Conservation (phyloP, 352 stramenopile genomes). For the Achlya hypogyna region DNA sequence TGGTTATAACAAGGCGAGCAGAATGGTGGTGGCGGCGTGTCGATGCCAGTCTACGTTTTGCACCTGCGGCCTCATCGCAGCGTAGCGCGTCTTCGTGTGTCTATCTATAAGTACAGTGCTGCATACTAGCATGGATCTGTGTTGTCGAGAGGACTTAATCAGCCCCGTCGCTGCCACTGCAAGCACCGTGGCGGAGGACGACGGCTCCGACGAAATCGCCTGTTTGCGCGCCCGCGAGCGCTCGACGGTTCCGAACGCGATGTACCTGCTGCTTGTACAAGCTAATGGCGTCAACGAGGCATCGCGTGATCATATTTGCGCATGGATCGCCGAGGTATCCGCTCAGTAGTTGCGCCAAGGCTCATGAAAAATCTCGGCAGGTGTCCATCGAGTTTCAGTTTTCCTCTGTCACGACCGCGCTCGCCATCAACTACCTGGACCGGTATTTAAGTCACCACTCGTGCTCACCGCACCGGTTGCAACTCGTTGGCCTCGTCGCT, state of each 20-base stretch:
- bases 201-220: background rate
- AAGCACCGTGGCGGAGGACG: background rate
- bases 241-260: background rate
- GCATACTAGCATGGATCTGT: slow-evolving; percentile 6
- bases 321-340: slow-evolving; percentile 4
- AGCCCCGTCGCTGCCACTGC: background rate
- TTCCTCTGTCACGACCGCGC: slow-evolving; percentile 10
- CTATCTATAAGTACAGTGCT: too few relatives aligned
- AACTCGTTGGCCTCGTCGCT: slow-evolving; percentile 25
- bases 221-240: background rate
- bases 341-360: background rate
- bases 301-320: background rate
- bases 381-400: slow-evolving; percentile 23
- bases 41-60: background rate
- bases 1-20: too few relatives aligned
- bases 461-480: slow-evolving; percentile 20
- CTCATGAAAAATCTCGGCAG: background rate
- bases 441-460: slow-evolving; percentile 19
- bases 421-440: slow-evolving; percentile 30
- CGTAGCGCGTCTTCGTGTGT: background rate
- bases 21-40: background rate
- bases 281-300: slow-evolving; percentile 2
- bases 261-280: slow-evolving; percentile 1
- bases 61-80: background rate
- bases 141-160: slow-evolving; percentile 1